Evolutionary conservation across 257 asterid genomes (phyloP).

Genomic region (Ocimum tenuiflorum): DNA sequence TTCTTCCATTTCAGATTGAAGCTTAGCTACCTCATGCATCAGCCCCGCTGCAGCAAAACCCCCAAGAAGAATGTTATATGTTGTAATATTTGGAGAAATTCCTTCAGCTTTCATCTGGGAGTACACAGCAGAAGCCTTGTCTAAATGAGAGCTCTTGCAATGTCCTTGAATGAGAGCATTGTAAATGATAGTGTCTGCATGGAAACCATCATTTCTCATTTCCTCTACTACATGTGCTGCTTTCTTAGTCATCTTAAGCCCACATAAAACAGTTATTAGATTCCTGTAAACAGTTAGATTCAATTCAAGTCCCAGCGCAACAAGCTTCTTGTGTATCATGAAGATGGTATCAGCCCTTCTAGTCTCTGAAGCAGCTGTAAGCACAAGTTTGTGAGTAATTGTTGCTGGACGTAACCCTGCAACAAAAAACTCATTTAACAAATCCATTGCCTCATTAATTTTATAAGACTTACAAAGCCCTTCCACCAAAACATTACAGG

Average conservation of each 20-base stretch:
- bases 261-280: conserved; percentile 58
- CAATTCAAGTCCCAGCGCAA: conserved; percentile 60
- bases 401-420: conserved; percentile 53
- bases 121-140: conserved; percentile 50
- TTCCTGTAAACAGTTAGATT: conserved; percentile 40
- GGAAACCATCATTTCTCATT: conserved; percentile 62
- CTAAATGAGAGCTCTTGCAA: conserved; percentile 52
- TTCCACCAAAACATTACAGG: conserved; percentile 53
- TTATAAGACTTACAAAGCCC: conserved; percentile 71
- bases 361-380: conserved; percentile 57
- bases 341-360: conserved; percentile 54
- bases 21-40: conserved; percentile 38
- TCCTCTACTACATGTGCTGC: conserved; percentile 52
- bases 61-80: conserved; percentile 65
- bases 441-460: conserved; percentile 42
- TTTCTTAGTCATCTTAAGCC: conserved; percentile 70
- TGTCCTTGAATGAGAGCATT: conserved; percentile 77
- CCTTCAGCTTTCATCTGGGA: conserved; percentile 58
- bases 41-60: conserved; percentile 48
- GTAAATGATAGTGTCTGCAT: conserved; percentile 59
- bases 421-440: conserved; percentile 47
- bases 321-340: conserved; percentile 50
- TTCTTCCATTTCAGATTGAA: conserved; percentile 57
- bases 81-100: conserved; percentile 56
- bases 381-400: conserved; percentile 47